Evolutionary conservation across 108 stramenopile species (phyloP), one percentile per base, ranked within the genome.

Genomic region (Asterionellopsis glacialis): DNA sequence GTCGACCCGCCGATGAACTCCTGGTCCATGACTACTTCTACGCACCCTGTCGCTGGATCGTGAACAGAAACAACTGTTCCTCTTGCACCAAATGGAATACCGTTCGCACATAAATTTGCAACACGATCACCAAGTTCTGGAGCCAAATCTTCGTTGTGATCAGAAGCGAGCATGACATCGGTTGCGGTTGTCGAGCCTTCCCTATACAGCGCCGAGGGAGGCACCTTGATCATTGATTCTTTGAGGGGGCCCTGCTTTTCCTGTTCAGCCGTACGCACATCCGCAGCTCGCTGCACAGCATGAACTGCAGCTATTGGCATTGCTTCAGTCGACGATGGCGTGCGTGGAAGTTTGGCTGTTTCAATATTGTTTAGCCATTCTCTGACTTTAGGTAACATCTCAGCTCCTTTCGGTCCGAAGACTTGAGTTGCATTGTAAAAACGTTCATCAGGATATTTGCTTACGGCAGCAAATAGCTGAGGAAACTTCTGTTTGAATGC

Each of bases 11-110:
- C 98, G 41, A 98, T 85, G 60, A 99, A 98, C 69, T 97, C 95
- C 65, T 96, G 94, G 73, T 99, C 99, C 79, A 98, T 93, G 23
- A 99, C 91, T 42, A 99, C 94, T 58, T 99, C 99, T 33, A 99
- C 99, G 68, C 95, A 97, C 19, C 88, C 94, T 13, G 86, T 88
- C 41, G 70, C 52, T 28, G 85, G 73, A 60, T 93, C 81, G 68
- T 99, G 98, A 59, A 93, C 83, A 0, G 85, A 93, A 62, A 98
- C 92, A 50, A 99, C 96, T 33, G 96, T 97, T 24, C 99, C 99
- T 64, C 94, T 74, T 24, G 87, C 75, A 43, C 98, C 99, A 69
- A 99, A 97, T 9, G 99, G 97, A 42, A 96, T 92, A 26, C 95
- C 96, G 50, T 65, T 82, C 1, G 83, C 88, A 54, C 81, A 86